Conservation (phyloP, 2,329 filamentous ascomycete genomes). For the Ambrosiella cleistominuta region DNA sequence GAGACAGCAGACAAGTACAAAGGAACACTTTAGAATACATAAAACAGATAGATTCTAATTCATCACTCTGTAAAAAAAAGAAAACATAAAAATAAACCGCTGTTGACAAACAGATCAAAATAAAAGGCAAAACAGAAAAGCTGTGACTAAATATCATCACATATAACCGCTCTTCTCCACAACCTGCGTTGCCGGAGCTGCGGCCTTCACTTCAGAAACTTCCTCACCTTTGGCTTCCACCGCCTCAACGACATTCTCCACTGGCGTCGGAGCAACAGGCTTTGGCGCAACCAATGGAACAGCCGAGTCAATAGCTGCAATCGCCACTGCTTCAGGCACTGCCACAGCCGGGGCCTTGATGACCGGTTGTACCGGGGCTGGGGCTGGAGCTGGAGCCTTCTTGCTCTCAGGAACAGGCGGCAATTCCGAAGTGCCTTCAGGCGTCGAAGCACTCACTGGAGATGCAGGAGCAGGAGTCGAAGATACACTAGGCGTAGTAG, state of each 20-base stretch:
- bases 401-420: neutral
- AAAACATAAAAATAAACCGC: neutral
- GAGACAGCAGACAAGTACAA: too few relatives aligned
- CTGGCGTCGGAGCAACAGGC: neutral
- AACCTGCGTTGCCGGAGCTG: neutral
- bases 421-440: neutral
- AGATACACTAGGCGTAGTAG: slow-evolving; percentile 8
- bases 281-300: neutral
- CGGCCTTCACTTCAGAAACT: neutral
- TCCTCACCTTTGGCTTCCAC: neutral
- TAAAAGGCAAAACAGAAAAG: neutral
- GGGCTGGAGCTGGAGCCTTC: neutral
- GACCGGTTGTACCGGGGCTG: too few relatives aligned
- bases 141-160: neutral
- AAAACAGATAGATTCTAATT: neutral
- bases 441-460: neutral
- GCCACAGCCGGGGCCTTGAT: neutral
- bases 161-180: neutral
- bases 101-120: neutral
- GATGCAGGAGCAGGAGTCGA: neutral
- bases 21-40: too few relatives aligned
- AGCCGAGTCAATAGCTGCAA: neutral
- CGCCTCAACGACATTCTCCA: neutral
- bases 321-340: neutral
- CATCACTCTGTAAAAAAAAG: neutral